Evolutionary conservation across 352 stramenopile genomes (phyloP).

Genomic region (Globisporangium middletonii): DNA sequence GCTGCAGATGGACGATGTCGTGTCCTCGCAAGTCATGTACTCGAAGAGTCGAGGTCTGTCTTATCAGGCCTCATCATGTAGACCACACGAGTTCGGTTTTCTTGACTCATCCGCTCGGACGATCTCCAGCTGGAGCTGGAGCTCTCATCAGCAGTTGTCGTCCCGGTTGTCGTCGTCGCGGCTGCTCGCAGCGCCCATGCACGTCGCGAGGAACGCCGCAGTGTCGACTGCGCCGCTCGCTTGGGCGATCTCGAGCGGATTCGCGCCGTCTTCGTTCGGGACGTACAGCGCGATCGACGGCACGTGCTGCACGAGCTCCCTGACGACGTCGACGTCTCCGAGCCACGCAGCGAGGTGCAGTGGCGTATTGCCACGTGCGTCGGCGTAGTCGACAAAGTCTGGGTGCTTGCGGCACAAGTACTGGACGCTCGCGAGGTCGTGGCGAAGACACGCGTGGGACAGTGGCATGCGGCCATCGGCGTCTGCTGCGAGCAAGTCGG

Average conservation of each 20-base stretch:
- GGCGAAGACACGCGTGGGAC: constrained; percentile 48
- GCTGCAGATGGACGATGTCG: background rate
- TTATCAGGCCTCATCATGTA: no score
- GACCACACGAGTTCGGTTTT: no score
- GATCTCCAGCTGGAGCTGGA: background rate
- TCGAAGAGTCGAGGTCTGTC: no score
- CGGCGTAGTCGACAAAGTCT: constrained; percentile 68
- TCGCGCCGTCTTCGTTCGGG: constrained; percentile 44
- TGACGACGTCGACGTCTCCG: constrained; percentile 23
- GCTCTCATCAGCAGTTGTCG: background rate
- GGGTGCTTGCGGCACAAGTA: constrained; percentile 44
- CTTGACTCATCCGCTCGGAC: background rate
- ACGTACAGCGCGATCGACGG: constrained; percentile 43
- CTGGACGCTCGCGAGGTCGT: constrained; percentile 40
- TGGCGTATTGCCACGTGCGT: constrained; percentile 56
- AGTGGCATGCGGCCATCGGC: constrained; percentile 52
- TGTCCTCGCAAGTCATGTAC: background rate
- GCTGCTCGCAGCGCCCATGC: constrained; percentile 3
- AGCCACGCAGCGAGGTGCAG: constrained; percentile 53
- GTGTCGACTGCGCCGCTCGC: constrained; percentile 20
- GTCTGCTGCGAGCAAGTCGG: constrained; percentile 53
- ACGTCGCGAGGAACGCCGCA: constrained; percentile 16
- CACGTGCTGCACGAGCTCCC: constrained; percentile 31
- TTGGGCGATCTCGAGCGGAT: constrained; percentile 32
- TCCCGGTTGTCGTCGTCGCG: background rate